Base-by-base conservation (phyloP, 176 grass and related monocot genomes). In the Zoysia japonica region DNA sequence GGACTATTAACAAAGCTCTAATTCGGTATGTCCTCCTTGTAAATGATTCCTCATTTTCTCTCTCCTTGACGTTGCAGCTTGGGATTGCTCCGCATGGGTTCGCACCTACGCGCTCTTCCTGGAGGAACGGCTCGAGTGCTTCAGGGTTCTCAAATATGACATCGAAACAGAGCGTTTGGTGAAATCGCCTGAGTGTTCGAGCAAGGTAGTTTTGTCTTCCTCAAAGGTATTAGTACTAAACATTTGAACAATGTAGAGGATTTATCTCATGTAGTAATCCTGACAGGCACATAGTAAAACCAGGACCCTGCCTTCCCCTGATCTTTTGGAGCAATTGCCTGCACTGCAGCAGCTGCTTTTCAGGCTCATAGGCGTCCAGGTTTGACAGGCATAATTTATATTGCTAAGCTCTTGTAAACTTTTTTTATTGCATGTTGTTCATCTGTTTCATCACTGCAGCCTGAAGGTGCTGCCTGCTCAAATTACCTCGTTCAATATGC, bases 1-100 rank as follows among this genome's bases (percentile, higher is more conserved):
- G 5, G 6, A 72, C n/a, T 63, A 37, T 36, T 52, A 42, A 16
- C 28, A 28, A 57, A 6, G 8, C 10, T 48, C 7, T 13, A 5
- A 47, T 28, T 47, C 9, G 52, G 47, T 15, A 11, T 81, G 35
- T 38, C 13, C 2, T 52, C 15, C 38, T 3, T 41, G 51, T 11
- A 46, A 74, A 68, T 64, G 36, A 40, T 47, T 11, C 54, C 28
- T 36, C 40, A 17, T 75, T 59, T 50, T 47, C 68, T 48, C 19
- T 74, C 13, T 16, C 5, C 11, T 55, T 69, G 15, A 43, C 61
- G 59, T 81, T 35, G 49, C 47, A 98, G 95, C 95, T 77, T 98
- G 88, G 89, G 88, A 98, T 91, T 98, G 92, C 77, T 94, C 95
- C 8, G 89, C 90, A 42, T 98, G 90, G 92, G 86, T 94, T 65